Base-by-base conservation (phyloP, 2,329 filamentous ascomycete genomes). In the Beauveria australis region DNA sequence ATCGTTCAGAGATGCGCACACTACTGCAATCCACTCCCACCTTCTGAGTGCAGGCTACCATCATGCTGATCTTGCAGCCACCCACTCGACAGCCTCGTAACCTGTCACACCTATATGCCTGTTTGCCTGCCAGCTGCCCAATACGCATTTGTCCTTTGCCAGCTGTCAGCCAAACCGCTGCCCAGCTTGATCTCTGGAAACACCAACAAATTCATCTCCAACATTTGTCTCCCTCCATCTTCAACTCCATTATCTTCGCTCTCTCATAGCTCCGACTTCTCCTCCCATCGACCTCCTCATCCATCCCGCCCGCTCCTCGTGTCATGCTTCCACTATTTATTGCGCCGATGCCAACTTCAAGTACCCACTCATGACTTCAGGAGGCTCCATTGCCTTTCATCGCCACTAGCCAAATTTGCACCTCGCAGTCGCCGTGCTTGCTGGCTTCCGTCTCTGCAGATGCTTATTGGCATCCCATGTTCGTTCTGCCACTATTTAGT, bases 391-490 rank as follows among this genome's bases (percentile, higher is more conserved):
- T 37, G 33, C 33, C 33, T 37, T 37, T 5, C 5, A 53, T 54
- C 52, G 37, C 52, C 37, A 43, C 52, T 54, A 54, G 52, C 22
- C 22, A 28, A 22, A 22, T 54, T 30, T 40, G 37, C 52, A 28
- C 12, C 52, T 54, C 41, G 37, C 37, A 37, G 33, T 37, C 33
- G 24, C 28, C 33, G 33, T 56, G 4, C 26, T 18, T 18, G 26
- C 43, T 30, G 6, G 28, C n/a, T 7, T 49, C 33, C 51, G 46
- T 30, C 28, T 26, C 55, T 58, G 28, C 33, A 22, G 30, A 49
- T 49, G 55, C 55, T 58, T 51, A 58, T 58, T 46, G 55, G 43
- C 49, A 58, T 49, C 16, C 46, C 55, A 22, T 49, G 44, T 22
- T 41, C 44, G 54, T 48, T 57, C 22, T 16, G 18, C 12, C 30